Base-by-base conservation (phyloP, 352 stramenopile species). In the Globisporangium camurandrum region DNA sequence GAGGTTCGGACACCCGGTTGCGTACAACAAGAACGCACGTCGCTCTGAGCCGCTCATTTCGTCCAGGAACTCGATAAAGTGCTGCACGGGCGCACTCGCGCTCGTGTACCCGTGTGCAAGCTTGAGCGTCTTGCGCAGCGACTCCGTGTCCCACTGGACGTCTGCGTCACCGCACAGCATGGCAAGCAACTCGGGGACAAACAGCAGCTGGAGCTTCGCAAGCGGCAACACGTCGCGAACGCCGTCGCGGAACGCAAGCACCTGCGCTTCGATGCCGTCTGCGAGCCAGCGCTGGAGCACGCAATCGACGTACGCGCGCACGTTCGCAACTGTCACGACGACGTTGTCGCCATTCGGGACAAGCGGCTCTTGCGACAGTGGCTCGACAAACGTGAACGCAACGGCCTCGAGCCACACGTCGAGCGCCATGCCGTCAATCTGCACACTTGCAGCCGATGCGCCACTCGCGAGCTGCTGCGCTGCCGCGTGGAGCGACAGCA, bases 21-120 rank as follows among this genome's bases (percentile, higher is more conserved):
- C 80, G 53, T 92, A 92, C 22, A 93, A 40, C 43, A 93, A 50
- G 49, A 93, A 92, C 19, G 69, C 63, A 40, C 83, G 78, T 6
- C 83, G 80, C 46, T 90, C 57, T 0, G 45, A 19, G 5, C 69
- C 55, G 27, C 62, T 54, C 80, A 93, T 90, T 38, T 72, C 65
- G n/a, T 81, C 76, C 17, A 93, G 47, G 4, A 79, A 69, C 45
- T 86, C 59, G 37, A 87, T 67, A 37, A 93, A 86, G 48, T 64
- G 86, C 47, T 83, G 59, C 33, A 93, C 70, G 0, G 80, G 74
- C 22, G 59, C 49, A 28, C 75, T 89, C 24, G 86, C 67, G n/a
- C 79, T 84, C 10, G 80, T 89, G 66, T 87, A 93, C 12, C 83
- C 83, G 46, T 93, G 83, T 3, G 78, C 75, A 46, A 92, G 69